Evolutionary conservation across 352 stramenopile species (phyloP).

Genomic region (Phytophthora chlamydospora): DNA sequence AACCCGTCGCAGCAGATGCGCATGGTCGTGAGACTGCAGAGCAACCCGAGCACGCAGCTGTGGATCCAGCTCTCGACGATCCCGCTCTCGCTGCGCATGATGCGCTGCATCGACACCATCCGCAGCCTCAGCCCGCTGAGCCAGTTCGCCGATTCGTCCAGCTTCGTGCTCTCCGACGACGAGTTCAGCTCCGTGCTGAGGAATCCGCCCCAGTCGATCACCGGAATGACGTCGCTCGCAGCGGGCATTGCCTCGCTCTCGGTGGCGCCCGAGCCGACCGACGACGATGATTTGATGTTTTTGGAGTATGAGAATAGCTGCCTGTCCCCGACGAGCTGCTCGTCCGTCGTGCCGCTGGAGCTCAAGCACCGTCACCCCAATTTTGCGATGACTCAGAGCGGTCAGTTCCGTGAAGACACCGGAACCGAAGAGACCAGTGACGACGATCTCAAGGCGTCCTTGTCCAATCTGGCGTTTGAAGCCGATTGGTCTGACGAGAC

Average conservation of each 20-base stretch:
- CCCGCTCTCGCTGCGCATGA: conserved; percentile 71
- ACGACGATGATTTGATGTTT: conserved; percentile 41
- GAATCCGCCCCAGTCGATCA: conserved; percentile 12
- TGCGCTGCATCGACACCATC: conserved; percentile 84
- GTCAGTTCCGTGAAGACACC: conserved; percentile 11
- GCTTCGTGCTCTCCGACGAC: conserved; percentile 75
- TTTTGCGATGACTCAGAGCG: conserved; percentile 28
- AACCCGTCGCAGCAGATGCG: conserved; percentile 37
- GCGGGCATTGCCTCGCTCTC: conserved; percentile 7
- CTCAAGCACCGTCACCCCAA: conserved; percentile 47
- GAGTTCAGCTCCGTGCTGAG: conserved; percentile 53
- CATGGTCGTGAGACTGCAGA: conserved; percentile 52
- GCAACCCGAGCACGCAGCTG: conserved; percentile 33
- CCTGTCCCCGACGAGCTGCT: conserved; percentile 32
- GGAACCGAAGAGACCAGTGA: conserved; percentile 28
- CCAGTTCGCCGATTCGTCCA: conserved; percentile 72
- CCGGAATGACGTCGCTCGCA: conserved; percentile 11
- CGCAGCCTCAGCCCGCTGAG: conserved; percentile 44
- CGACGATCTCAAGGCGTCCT: conserved; percentile 45
- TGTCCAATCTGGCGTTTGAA: conserved; percentile 79
- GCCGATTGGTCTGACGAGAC: conserved; percentile 71
- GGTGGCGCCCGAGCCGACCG: conserved; percentile 6
- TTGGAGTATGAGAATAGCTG: conserved; percentile 38
- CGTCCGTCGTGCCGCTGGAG: conserved; percentile 53
- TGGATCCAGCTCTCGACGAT: conserved; percentile 67